Evolutionary conservation across 1,284 basidiomycete genomes (phyloP).

Genomic region (Pseudozyma pruni): DNA sequence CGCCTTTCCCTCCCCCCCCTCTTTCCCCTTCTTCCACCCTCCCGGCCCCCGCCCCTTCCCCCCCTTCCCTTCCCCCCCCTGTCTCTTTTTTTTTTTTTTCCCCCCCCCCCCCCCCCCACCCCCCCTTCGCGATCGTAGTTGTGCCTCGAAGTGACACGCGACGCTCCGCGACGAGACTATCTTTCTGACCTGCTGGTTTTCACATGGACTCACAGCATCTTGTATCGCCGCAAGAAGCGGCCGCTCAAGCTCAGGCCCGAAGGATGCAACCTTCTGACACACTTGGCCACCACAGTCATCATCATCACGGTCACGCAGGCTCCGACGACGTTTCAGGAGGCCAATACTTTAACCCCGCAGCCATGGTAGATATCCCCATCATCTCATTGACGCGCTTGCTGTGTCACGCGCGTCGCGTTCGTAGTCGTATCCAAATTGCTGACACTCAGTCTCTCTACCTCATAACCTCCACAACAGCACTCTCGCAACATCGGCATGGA

Average conservation of each 20-base stretch:
- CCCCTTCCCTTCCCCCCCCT: too few species aligned
- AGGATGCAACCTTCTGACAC: constrained; percentile 51
- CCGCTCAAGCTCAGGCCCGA: constrained; percentile 54
- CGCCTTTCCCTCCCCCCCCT: too few species aligned
- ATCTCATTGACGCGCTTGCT: not conserved
- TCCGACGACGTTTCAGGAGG: constrained; percentile 46
- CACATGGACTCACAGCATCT: constrained; percentile 55
- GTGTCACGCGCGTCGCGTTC: constrained; percentile 7
- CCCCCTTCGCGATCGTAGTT: constrained; percentile 24
- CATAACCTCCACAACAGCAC: constrained; percentile 9
- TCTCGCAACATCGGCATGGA: constrained; percentile 50
- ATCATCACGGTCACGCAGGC: constrained; percentile 37
- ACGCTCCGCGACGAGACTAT: constrained; percentile 29
- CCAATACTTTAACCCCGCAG: constrained; percentile 52
- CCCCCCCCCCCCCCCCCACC: too few species aligned
- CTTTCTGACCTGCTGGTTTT: constrained; percentile 35
- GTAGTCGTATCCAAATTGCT: not conserved
- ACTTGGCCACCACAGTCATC: constrained; percentile 47
- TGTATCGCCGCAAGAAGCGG: constrained; percentile 55
- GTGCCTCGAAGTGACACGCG: constrained; percentile 40
- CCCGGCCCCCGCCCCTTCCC: too few species aligned
- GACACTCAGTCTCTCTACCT: not conserved
- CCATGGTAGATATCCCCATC: constrained; percentile 33
- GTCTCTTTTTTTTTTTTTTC: too few species aligned
- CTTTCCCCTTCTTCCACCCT: too few species aligned